Percentiles rank a stretch among this genome's conserved stretches.
phyloP scores from a whole-genome alignment of 2,329 filamentous ascomycete species.

The Keithomyces neogunnii region DNA sequence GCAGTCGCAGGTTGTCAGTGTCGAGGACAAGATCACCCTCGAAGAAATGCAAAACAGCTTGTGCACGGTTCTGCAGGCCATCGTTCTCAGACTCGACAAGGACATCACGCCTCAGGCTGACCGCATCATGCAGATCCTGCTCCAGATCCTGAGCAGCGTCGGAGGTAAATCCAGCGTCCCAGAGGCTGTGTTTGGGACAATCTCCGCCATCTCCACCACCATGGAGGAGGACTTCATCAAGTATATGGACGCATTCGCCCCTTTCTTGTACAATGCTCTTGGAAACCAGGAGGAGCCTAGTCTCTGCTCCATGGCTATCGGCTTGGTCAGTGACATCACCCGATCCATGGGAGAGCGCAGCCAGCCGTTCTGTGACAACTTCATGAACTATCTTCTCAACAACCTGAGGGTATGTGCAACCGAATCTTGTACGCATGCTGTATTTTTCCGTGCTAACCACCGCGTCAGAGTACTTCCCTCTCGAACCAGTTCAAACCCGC shows the following conservation, averaged over 20 bases:
- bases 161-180: conserved; percentile 87
- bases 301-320: conserved; percentile 94
- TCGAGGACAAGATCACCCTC: conserved; percentile 90
- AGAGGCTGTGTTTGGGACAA: conserved; percentile 84
- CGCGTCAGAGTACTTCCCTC: conserved; percentile 62
- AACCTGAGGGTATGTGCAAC: conserved; percentile 63
- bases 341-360: conserved; percentile 83
- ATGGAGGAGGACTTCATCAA: conserved; percentile 89
- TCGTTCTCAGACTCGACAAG: conserved; percentile 82
- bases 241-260: conserved; percentile 94
- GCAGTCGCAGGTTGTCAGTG: conserved; percentile 88
- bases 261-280: conserved; percentile 88
- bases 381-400: conserved; percentile 96
- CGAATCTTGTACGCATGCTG: background rate
- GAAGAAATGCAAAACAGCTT: conserved; percentile 98
- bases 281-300: conserved; percentile 92
- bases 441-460: background rate
- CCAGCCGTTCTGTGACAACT: conserved; percentile 90
- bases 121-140: conserved; percentile 82
- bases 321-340: conserved; percentile 92
- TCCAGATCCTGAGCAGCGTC: conserved; percentile 70
- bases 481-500: conserved; percentile 97
- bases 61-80: conserved; percentile 81
- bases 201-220: conserved; percentile 84
- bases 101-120: conserved; percentile 88